Evolutionary conservation across 768 basidiomycete species (phyloP).

Genomic region (Boletus rufocinnamomeus): DNA sequence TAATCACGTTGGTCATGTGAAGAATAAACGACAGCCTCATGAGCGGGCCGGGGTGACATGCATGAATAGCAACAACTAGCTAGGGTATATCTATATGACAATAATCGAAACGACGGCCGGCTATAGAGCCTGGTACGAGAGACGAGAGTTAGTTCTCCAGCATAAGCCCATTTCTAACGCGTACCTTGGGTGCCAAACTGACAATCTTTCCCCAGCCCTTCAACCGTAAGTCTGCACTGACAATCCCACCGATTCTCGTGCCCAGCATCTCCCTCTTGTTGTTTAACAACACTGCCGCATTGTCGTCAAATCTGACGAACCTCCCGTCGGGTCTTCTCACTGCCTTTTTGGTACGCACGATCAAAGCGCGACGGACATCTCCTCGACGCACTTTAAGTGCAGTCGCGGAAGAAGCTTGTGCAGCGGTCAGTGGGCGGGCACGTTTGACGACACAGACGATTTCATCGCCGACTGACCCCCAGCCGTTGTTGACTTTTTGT

Average conservation of each 20-base stretch:
- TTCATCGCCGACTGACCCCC: constrained; percentile 92
- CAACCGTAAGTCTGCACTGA: constrained; percentile 86
- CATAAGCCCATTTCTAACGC: background rate
- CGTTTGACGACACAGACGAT: constrained; percentile 94
- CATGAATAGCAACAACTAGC: background rate
- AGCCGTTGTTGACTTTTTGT: constrained; percentile 93
- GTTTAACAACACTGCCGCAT: constrained; percentile 91
- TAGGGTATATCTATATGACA: constrained; percentile 18
- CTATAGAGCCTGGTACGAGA: constrained; percentile 21
- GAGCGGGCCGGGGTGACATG: background rate
- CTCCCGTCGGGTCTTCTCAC: constrained; percentile 88
- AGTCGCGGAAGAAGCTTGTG: constrained; percentile 65
- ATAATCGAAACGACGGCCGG: background rate
- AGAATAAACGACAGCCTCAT: background rate
- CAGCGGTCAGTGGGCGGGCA: constrained; percentile 77
- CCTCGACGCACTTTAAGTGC: constrained; percentile 91
- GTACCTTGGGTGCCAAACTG: constrained; percentile 86
- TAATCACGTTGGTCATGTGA: background rate
- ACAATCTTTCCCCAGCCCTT: constrained; percentile 96
- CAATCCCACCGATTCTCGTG: constrained; percentile 91
- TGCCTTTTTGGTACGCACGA: constrained; percentile 89
- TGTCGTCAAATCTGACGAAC: constrained; percentile 91
- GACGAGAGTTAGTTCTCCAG: background rate
- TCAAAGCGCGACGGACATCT: constrained; percentile 93
- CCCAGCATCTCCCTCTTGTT: constrained; percentile 96